Conservation (phyloP, 2,329 filamentous ascomycete genomes). For the Colletotrichum chlorophyti region DNA sequence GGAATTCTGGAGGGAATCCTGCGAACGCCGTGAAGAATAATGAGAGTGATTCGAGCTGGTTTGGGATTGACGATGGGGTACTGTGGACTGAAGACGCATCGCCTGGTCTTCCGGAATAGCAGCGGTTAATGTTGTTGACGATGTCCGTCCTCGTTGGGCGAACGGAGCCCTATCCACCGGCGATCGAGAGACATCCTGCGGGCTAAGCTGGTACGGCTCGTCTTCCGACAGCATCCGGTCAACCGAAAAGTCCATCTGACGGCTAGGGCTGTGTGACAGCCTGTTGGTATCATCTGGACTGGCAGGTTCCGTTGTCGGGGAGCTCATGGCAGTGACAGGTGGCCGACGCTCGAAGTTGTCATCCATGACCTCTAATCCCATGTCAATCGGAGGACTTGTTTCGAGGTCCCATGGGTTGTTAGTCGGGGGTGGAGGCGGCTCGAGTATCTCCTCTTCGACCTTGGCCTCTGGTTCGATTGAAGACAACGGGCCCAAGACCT, state of each 20-base stretch:
- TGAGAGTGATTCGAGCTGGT: constrained; percentile 30
- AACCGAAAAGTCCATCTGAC: constrained; percentile 3
- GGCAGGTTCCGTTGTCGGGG: constrained; percentile 14
- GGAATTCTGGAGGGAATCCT: constrained; percentile 44
- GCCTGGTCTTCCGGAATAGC: constrained; percentile 14
- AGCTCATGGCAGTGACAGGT: constrained; percentile 21
- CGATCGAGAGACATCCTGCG: constrained; percentile 4
- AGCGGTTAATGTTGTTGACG: background rate
- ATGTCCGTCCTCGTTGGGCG: background rate
- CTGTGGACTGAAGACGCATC: background rate
- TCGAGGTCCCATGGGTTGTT: constrained; percentile 26
- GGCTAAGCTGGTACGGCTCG: constrained; percentile 22
- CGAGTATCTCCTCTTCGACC: constrained; percentile 33
- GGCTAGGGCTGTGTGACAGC: background rate
- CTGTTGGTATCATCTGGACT: constrained; percentile 4
- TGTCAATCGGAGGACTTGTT: background rate
- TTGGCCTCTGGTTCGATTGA: constrained; percentile 2
- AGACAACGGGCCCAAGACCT: too few relatives aligned
- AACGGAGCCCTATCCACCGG: background rate
- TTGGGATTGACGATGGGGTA: constrained; percentile 18
- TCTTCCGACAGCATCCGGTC: constrained; percentile 14
- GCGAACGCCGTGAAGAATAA: constrained; percentile 38
- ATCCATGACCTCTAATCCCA: background rate
- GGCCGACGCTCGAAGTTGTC: constrained; percentile 14
- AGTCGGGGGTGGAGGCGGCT: constrained; percentile 15